Evolutionary conservation across 2,329 filamentous ascomycete genomes (phyloP), one percentile per base, ranked within the genome.

Genomic region (Diaporthe vaccinii): DNA sequence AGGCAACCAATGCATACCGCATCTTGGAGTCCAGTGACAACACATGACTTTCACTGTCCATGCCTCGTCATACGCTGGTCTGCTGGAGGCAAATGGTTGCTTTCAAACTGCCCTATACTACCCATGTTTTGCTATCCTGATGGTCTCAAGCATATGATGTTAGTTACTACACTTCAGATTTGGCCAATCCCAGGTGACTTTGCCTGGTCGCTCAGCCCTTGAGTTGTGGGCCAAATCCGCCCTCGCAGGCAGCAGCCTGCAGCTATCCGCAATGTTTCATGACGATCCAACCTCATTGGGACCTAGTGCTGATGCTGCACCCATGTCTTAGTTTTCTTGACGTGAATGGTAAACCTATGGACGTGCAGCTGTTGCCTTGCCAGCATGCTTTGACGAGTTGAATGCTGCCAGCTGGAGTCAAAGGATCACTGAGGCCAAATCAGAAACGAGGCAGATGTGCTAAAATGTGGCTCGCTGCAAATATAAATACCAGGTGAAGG

Each of bases 281-380:
- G n/a, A 39, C 4, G 65, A 53, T 53, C 65, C 31, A 31, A 22
- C 65, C 65, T 53, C 9, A 22, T 31, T 53, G n/a, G n/a, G n/a
- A 28, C 9, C 65, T 68, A 68, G 65, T 68, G 65, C 65, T 68
- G 46, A 68, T 28, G 34, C 22, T 53, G 12, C 65, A 68, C 4
- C 46, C 31, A 25, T 53, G 31, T 51, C 46, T 53, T 28, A 4
- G 31, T 53, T 17, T 7, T 25, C 46, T 65, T 28, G 22, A 8
- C 15, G 34, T 28, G 22, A 15, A 36, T 53, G 10, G 14, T 15
- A 41, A 28, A 53, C 46, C 65, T 53, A 53, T 53, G 31, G 34
- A 53, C 25, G 31, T 39, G 46, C 12, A 68, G 65, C 46, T 68
- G 65, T 68, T 68, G 65, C 65, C 65, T 68, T 51, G 28, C 8